Base-by-base conservation (phyloP, 2,329 filamentous ascomycete genomes). In the Pseudogymnoascus sp. region DNA sequence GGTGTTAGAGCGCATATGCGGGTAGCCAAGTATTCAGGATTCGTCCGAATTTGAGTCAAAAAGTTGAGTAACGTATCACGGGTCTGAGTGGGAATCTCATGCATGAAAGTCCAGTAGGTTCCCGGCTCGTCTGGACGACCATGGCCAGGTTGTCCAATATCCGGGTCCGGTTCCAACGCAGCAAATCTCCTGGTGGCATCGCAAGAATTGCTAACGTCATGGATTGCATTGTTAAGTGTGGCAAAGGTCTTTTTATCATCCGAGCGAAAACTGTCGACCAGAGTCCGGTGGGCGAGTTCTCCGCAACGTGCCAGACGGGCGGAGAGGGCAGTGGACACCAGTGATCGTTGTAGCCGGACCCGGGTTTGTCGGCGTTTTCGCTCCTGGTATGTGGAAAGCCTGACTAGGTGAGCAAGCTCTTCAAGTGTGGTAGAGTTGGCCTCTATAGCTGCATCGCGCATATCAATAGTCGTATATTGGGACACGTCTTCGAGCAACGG, bases 11-110 rank as follows among this genome's bases (percentile, higher is more conserved):
- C 86, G 73, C 86, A 87, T 67, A 99, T 83, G 67, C 93, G 86
- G 67, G 89, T 87, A 71, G 93, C 91, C 74, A 99, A 76, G 76
- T 96, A 97, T 71, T 93, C 87, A 38, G 91, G 88, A 74, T 96
- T 93, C 66, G 89, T 92, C 69, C 93, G 87, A 66, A 97, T 84
- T 75, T 91, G 85, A 59, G 85, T 88, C 69, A 97, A 78, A 72
- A 97, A 93, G 66, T 86, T 84, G 64, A 97, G 74, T 64, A 97
- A 85, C 46, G 88, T 85, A 65, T 91, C 85, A 72, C 90, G 82
- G 63, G 91, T 86, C 66, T 88, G 86, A 63, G 85, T 80, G 61
- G 92, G 90, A 60, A 97, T 84, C 71, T 92, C 87, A 73, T 89
- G 84, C 62, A 89, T 77, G 68, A 88, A 89, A 1, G 85, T 84